Evolutionary conservation across 352 stramenopile species (phyloP).

Genomic region (Globisporangium ultimum): DNA sequence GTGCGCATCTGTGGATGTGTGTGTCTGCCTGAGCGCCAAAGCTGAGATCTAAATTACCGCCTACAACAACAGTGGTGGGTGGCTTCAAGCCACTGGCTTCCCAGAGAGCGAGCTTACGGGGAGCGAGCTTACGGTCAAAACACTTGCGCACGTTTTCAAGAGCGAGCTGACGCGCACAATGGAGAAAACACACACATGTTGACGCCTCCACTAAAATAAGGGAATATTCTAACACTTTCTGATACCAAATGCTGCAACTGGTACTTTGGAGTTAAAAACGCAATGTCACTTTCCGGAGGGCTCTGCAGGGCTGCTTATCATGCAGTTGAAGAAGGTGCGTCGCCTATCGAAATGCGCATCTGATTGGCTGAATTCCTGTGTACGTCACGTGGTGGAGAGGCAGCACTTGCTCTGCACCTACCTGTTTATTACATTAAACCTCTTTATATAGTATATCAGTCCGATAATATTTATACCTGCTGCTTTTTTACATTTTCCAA

Average conservation of each 20-base stretch:
- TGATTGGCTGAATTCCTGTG: not conserved
- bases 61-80: not conserved
- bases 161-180: not conserved
- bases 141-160: not conserved
- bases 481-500: too few species aligned
- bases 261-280: too few species aligned
- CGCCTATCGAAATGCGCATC: not conserved
- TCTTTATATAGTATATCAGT: not conserved
- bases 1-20: too few species aligned
- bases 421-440: not conserved
- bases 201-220: not conserved
- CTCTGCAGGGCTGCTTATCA: not conserved
- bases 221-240: too few species aligned
- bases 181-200: not conserved
- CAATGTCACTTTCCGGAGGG: not conserved
- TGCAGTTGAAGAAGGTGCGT: slow-evolving; percentile 1
- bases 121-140: not conserved
- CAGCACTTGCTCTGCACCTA: not conserved
- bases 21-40: too few species aligned
- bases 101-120: not conserved
- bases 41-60: too few species aligned
- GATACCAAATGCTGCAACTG: too few species aligned
- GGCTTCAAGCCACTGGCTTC: not conserved
- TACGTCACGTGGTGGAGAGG: not conserved
- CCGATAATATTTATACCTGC: too few species aligned